These are phyloP conservation scores for Chamaecyparis obtusa DNA, from an alignment of 75 land plant species.

Conservation along the genomic window DNA sequence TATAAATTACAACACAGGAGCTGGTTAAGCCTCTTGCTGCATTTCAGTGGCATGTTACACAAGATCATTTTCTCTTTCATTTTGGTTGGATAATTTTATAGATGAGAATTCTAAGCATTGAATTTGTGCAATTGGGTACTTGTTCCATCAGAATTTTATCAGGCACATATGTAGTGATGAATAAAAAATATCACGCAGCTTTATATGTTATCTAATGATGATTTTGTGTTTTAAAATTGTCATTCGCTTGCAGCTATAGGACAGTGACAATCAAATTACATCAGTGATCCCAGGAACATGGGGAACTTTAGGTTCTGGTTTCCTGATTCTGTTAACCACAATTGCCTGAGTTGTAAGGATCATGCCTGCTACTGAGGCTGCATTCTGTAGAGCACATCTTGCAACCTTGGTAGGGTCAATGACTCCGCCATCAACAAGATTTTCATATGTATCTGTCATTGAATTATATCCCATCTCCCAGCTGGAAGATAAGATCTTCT, in stretches of 20 bases:
- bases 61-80: neutral
- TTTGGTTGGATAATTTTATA: neutral
- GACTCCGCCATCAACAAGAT: conserved; percentile 68
- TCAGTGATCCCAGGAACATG: conserved; percentile 58
- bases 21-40: neutral
- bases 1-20: neutral
- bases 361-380: conserved; percentile 88
- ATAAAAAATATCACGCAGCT: neutral
- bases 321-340: conserved; percentile 59
- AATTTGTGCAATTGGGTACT: neutral
- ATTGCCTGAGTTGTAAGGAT: conserved; percentile 80
- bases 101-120: neutral
- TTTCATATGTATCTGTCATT: conserved; percentile 70
- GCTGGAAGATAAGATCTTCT: conserved; percentile 56
- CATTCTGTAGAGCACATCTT: conserved; percentile 86
- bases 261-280: neutral
- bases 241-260: neutral
- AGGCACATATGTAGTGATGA: neutral
- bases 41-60: neutral
- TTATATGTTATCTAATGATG: neutral
- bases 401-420: conserved; percentile 82
- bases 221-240: neutral
- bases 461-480: conserved; percentile 82
- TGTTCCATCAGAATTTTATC: neutral
- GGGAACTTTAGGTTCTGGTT: conserved; percentile 45